phyloP scores from a whole-genome alignment of 2,329 filamentous ascomycete genomes.

The Aureobasidium sp. region DNA sequence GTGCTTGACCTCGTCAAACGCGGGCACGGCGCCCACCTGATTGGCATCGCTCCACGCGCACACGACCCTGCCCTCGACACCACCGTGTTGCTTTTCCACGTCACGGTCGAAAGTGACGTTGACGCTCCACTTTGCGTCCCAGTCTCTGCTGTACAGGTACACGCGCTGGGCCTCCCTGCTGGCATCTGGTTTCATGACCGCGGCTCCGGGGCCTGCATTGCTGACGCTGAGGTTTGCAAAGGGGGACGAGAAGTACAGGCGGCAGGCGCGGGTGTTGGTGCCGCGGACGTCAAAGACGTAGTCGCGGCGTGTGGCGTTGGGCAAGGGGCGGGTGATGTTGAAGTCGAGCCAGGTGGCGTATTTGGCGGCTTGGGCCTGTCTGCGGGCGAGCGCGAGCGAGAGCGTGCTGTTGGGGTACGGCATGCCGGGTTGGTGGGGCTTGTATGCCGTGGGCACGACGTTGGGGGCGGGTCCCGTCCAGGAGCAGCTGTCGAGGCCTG shows the following conservation, averaged over 20 bases:
- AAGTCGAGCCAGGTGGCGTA: constrained; percentile 52
- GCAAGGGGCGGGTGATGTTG: constrained; percentile 43
- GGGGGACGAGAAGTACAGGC: constrained; percentile 60
- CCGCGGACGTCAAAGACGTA: constrained; percentile 54
- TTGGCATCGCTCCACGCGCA: constrained; percentile 91
- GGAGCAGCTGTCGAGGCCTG: constrained; percentile 55
- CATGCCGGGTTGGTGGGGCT: background rate
- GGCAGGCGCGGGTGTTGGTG: constrained; percentile 69
- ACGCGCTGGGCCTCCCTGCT: constrained; percentile 53
- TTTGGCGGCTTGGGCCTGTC: background rate
- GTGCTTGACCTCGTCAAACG: constrained; percentile 67
- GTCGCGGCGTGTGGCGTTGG: constrained; percentile 42
- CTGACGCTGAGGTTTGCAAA: constrained; percentile 56
- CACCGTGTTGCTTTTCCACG: constrained; percentile 23
- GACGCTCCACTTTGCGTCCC: constrained; percentile 67
- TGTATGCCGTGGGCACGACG: constrained; percentile 37
- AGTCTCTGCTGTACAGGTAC: constrained; percentile 73
- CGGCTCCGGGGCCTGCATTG: constrained; percentile 41
- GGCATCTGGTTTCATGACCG: constrained; percentile 35
- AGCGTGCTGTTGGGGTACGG: constrained; percentile 15
- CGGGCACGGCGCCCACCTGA: constrained; percentile 60
- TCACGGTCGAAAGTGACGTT: background rate
- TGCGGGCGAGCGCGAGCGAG: constrained; percentile 23
- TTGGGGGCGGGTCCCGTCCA: constrained; percentile 62
- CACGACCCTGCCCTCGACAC: constrained; percentile 55